phyloP scores from a whole-genome alignment of 306 rosid genomes.

The Quercus aquifolioides region DNA sequence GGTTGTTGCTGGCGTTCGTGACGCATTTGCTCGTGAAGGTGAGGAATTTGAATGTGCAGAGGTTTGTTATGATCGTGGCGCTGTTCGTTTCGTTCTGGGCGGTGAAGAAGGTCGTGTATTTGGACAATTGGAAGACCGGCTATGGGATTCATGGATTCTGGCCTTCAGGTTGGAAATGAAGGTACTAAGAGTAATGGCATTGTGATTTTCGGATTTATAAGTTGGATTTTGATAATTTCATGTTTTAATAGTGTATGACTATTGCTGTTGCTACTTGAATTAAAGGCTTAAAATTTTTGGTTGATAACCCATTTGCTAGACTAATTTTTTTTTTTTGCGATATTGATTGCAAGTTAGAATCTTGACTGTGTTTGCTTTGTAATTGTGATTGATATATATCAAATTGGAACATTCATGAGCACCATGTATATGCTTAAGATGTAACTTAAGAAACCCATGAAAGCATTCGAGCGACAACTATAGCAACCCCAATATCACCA shows the following conservation, averaged over 20 bases:
- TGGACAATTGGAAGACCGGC: constrained; percentile 98
- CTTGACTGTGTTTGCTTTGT: constrained; percentile 11
- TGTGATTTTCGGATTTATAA: constrained; percentile 15
- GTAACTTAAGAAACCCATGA: no score
- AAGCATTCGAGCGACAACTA: no score
- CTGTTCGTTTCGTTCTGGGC: constrained; percentile 78
- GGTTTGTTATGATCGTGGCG: constrained; percentile 57
- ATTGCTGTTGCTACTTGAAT: constrained; percentile 15
- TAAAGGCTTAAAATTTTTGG: constrained; percentile 12
- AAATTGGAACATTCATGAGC: no score
- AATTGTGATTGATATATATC: not conserved
- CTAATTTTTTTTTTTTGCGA: not conserved
- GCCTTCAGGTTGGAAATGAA: constrained; percentile 87
- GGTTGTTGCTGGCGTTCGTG: constrained; percentile 69
- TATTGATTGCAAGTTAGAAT: constrained; percentile 3
- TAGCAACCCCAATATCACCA: no score
- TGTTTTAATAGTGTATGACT: constrained; percentile 21
- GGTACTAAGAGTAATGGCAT: constrained; percentile 18
- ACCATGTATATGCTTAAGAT: no score
- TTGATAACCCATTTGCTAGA: constrained; percentile 13
- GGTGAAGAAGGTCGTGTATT: constrained; percentile 77
- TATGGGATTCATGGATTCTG: constrained; percentile 91
- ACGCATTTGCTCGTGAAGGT: constrained; percentile 64
- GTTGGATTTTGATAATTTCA: constrained; percentile 13
- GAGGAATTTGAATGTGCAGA: constrained; percentile 55